These are phyloP conservation scores for Yamadazyma epiphylla DNA, from an alignment of 1,139 yeast species.

Conservation along the genomic window DNA sequence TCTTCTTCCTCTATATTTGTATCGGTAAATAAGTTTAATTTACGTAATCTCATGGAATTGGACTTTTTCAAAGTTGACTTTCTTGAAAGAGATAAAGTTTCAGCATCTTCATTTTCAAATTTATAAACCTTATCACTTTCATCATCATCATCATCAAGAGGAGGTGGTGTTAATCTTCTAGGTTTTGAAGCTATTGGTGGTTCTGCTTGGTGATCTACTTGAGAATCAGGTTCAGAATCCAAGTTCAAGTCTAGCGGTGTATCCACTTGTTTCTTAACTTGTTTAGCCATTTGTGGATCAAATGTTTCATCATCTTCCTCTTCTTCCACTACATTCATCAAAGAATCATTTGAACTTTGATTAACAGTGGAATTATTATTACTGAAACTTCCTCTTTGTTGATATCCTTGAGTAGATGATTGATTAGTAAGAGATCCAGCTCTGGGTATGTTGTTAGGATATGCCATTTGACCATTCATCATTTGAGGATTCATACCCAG, in stretches of 20 bases:
- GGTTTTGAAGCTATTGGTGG: conserved; percentile 1
- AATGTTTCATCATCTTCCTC: conserved; percentile 26
- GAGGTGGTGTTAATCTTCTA: conserved; percentile 6
- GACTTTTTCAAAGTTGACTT: conserved; percentile 39
- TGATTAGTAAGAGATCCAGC: conserved; percentile 2
- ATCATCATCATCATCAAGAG: conserved; percentile 14
- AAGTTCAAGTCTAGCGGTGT: too few species aligned
- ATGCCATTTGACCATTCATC: conserved; percentile 6
- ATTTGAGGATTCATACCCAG: conserved; percentile 3
- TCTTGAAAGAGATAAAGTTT: conserved; percentile 25
- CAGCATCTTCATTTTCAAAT: conserved; percentile 25
- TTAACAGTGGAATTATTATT: conserved; percentile 4
- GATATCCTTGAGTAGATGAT: background rate
- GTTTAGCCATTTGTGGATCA: conserved; percentile 5
- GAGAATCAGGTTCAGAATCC: too few species aligned
- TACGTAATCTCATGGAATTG: conserved; percentile 43
- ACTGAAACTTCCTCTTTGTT: background rate
- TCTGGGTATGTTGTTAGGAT: conserved; percentile 3
- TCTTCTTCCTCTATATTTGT: conserved; percentile 12
- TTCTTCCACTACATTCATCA: conserved; percentile 41
- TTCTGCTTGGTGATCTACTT: conserved; percentile 1
- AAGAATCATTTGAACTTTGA: conserved; percentile 32
- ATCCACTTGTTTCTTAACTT: too few species aligned
- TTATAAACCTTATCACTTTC: conserved; percentile 30
- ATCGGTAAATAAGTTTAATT: conserved; percentile 33